phyloP scores from a whole-genome alignment of 768 basidiomycete genomes.

The Lactarius hatsudake region DNA sequence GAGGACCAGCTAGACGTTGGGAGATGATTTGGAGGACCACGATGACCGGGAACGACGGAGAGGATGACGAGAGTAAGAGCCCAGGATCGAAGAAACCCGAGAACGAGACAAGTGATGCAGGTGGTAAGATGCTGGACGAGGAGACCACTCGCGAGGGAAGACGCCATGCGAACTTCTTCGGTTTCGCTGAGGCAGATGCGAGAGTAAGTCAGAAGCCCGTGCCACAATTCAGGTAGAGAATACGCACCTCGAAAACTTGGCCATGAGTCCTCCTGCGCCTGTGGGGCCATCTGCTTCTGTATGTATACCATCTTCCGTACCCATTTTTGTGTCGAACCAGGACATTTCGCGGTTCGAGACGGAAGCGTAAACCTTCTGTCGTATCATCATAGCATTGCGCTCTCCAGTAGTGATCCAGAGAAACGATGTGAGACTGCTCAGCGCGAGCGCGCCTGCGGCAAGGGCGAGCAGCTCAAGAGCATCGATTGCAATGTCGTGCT shows the following conservation, averaged over 20 bases:
- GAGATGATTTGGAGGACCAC: constrained; percentile 73
- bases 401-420: constrained; percentile 92
- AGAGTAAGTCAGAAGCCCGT: constrained; percentile 4
- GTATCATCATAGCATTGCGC: constrained; percentile 63
- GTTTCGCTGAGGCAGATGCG: constrained; percentile 64
- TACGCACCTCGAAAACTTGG: constrained; percentile 78
- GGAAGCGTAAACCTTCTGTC: constrained; percentile 64
- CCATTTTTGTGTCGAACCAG: constrained; percentile 90
- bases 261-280: constrained; percentile 90
- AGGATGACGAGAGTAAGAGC: constrained; percentile 90
- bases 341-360: constrained; percentile 70
- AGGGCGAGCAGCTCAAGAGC: constrained; percentile 67
- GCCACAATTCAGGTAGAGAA: background rate
- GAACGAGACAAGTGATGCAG: constrained; percentile 69
- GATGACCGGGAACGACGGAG: constrained; percentile 83
- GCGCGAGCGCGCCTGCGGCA: constrained; percentile 59
- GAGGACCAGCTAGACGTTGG: constrained; percentile 64
- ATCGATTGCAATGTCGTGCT: constrained; percentile 53
- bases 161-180: constrained; percentile 85
- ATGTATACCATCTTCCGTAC: constrained; percentile 46
- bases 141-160: constrained; percentile 75
- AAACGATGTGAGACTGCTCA: constrained; percentile 71
- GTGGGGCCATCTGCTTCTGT: constrained; percentile 48
- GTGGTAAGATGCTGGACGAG: constrained; percentile 81
- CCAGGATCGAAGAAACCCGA: constrained; percentile 80